These are phyloP conservation scores for Friedmanniomyces simplex DNA, from an alignment of 495 filamentous ascomycete genomes.

Conservation along the genomic window DNA sequence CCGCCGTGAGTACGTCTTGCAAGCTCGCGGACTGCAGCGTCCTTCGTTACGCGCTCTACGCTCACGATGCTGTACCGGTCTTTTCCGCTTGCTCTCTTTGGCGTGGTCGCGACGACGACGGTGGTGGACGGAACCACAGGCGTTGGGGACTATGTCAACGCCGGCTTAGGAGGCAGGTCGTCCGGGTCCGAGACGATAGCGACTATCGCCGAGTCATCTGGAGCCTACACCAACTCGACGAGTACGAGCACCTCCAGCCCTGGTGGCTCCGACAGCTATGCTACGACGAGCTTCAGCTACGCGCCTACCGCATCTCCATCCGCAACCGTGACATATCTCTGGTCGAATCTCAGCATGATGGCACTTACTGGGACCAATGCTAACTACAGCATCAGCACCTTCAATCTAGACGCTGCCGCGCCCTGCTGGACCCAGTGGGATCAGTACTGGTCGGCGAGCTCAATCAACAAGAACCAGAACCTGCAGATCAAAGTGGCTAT, in stretches of 20 bases:
- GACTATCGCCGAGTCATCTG: not conserved
- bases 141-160: conserved; percentile 2
- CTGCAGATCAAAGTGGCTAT: not conserved
- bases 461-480: not conserved
- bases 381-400: not conserved
- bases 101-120: not conserved
- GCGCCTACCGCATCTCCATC: not conserved
- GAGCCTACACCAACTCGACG: not conserved
- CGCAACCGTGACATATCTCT: not conserved
- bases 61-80: not conserved
- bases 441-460: not conserved
- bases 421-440: not conserved
- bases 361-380: not conserved
- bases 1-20: too few relatives aligned
- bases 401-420: not conserved
- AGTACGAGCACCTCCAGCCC: not conserved
- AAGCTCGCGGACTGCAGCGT: too few relatives aligned
- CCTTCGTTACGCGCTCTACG: too few relatives aligned
- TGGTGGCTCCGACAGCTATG: not conserved
- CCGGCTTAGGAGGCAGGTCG: not conserved
- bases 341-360: not conserved
- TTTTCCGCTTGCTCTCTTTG: not conserved
- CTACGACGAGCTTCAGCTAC: not conserved
- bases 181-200: not conserved
- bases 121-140: not conserved